Evolutionary conservation across 148 eudicot genomes (phyloP).

Genomic region (Rhododendron ferrugineum): DNA sequence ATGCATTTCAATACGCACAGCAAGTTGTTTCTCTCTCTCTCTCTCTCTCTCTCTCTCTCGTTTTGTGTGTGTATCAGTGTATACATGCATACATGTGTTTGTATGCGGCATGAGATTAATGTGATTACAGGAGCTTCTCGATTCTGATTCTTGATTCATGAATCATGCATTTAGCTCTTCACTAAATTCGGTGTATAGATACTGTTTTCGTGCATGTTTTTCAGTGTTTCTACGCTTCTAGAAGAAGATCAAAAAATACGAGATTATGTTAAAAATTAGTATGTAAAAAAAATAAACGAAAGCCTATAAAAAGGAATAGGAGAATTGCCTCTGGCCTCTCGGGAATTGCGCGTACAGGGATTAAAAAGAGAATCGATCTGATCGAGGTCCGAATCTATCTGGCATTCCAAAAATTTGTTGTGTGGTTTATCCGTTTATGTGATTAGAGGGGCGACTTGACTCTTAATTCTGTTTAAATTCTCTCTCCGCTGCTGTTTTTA

Average conservation of each 20-base stretch:
- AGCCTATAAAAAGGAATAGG: no score
- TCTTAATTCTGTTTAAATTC: constrained; percentile 2
- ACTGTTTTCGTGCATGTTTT: neutral
- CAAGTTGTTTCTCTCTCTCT: neutral
- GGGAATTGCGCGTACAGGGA: no score
- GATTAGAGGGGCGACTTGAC: neutral
- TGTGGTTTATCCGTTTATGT: neutral
- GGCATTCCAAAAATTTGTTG: neutral
- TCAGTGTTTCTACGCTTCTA: no score
- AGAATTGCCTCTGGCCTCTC: no score
- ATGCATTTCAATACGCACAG: neutral
- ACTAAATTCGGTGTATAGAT: neutral
- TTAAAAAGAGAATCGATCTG: no score
- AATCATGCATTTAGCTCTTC: neutral
- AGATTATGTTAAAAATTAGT: no score
- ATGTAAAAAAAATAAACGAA: no score
- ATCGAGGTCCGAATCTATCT: no score
- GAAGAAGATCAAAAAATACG: no score
- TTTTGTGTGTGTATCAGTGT: neutral
- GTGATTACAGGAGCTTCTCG: neutral
- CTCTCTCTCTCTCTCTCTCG: no score
- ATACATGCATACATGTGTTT: neutral
- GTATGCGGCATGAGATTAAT: neutral
- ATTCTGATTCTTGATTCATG: neutral
- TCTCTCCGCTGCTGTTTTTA: neutral